Evolutionary conservation across 2,329 filamentous ascomycete species (phyloP), one percentile per base, ranked within the genome.

Genomic region (Basipetospora chlamydospora): DNA sequence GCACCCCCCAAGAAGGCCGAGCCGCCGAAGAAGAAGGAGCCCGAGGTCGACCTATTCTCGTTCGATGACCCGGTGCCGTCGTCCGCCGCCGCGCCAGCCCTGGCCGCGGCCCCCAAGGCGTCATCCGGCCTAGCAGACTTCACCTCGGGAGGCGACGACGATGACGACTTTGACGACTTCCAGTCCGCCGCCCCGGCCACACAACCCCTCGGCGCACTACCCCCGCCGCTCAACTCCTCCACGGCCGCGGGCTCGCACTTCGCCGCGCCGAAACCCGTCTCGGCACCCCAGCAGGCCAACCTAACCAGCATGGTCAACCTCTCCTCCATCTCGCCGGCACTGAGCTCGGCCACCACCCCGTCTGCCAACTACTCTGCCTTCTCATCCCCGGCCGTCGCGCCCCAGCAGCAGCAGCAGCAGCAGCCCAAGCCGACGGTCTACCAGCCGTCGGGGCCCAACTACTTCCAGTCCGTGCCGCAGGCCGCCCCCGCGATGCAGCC

Each of bases 111-210:
- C 13, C 11, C 21, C 10, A 38, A 23, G 22, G 11, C 55, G 35
- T n/a, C n/a, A n/a, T 60, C 63, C 33, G 63, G 61, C 11, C 46
- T 75, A 33, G 62, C 63, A 30, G 58, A 64, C 12, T 52, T 76
- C 33, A 41, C 49, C 20, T 45, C 22, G 22, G 22, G 35, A 46
- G 44, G 41, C 2, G 76, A 73, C 35, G 79, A 83, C 43, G 88
- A 95, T 44, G 87, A 94, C 46, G 90, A 95, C 44, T 96, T 96
- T 51, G 90, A 96, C 52, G 90, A 98, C 52, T 96, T 96, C 66
- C 85, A 94, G 57, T 93, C 86, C 15, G 88, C 88, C 11, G 64
- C 80, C 3, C 73, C 79, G 3, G 62, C 73, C 18, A 50, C 64
- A 11, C 57, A 57, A n/a, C 35, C 25, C 66, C 44, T 46, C 62